Base-by-base conservation (phyloP, 768 basidiomycete genomes). In the Tulasnella sp. region DNA sequence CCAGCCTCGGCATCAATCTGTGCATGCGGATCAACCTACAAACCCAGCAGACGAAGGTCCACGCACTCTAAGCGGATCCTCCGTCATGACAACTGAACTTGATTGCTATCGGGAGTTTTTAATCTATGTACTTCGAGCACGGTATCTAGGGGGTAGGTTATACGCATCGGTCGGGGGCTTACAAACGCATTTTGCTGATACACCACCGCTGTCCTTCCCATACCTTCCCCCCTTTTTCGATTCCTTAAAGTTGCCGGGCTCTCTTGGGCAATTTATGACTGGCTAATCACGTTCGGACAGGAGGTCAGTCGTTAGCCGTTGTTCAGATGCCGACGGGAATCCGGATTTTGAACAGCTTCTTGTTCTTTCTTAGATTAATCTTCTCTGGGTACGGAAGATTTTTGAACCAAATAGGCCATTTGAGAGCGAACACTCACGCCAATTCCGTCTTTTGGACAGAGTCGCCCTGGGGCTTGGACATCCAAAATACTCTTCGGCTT, bases 401-500 rank as follows among this genome's bases (percentile, higher is more conserved):
- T 31, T 12, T 75, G 31, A 58, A 34, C 4, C 21, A 19, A 75
- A 75, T 21, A 12, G 18, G 44, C 74, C n/a, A 8, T 10, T n/a
- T 14, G 40, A 5, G 56, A 39, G 14, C 68, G n/a, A 4, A 39
- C 42, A 27, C 76, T 44, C 42, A 48, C n/a, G 24, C 39, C n/a
- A 31, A 24, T 42, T 27, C 44, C 14, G n/a, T 44, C 9, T 38
- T 40, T 44, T n/a, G n/a, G 27, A 18, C 40, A 77, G 76, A 68
- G 21, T 10, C 76, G 58, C 19, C 42, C 58, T n/a, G 38, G 52
- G n/a, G 68, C 27, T 7, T 75, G 75, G 75, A 38, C 31, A 8
- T 77, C 76, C 21, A 77, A 77, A 38, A 19, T 62, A 8, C 58
- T 77, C 19, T 77, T 31, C 19, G 58, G 34, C 24, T 77, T 77